phyloP scores from a whole-genome alignment of 306 rosid genomes.

The Glycine soja region DNA sequence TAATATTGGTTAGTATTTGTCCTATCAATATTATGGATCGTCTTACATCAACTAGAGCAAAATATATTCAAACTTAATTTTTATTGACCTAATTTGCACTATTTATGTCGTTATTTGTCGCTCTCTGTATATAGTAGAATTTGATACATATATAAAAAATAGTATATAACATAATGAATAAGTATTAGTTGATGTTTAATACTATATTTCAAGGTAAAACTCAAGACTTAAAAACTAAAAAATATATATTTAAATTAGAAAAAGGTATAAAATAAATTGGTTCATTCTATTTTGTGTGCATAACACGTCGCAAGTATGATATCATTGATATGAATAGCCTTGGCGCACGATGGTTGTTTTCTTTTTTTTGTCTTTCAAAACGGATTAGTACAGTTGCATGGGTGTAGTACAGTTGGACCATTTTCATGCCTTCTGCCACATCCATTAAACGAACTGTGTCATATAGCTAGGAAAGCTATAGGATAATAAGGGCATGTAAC shows the following conservation, averaged over 20 bases:
- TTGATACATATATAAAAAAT: too few species aligned
- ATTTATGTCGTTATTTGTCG: too few species aligned
- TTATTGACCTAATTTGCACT: too few species aligned
- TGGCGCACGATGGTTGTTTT: conserved; percentile 56
- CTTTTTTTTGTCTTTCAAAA: conserved; percentile 39
- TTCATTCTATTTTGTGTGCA: too few species aligned
- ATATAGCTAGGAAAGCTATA: conserved; percentile 32
- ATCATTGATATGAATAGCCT: neutral
- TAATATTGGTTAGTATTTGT: neutral
- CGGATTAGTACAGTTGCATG: conserved; percentile 23
- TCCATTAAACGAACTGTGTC: conserved; percentile 41
- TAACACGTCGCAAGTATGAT: too few species aligned
- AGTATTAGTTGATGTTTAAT: too few species aligned
- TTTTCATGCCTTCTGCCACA: conserved; percentile 3
- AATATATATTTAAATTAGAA: neutral
- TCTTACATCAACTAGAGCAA: too few species aligned
- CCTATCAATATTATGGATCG: too few species aligned
- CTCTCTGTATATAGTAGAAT: too few species aligned
- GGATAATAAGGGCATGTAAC: conserved; percentile 8
- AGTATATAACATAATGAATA: too few species aligned
- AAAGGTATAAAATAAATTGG: neutral
- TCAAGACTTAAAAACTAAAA: neutral
- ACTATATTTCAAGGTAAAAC: neutral
- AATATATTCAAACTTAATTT: too few species aligned
- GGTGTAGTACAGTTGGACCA: conserved; percentile 49